Base-by-base conservation (phyloP, 2,329 filamentous ascomycete genomes). In the Fusarium xyrophilum region DNA sequence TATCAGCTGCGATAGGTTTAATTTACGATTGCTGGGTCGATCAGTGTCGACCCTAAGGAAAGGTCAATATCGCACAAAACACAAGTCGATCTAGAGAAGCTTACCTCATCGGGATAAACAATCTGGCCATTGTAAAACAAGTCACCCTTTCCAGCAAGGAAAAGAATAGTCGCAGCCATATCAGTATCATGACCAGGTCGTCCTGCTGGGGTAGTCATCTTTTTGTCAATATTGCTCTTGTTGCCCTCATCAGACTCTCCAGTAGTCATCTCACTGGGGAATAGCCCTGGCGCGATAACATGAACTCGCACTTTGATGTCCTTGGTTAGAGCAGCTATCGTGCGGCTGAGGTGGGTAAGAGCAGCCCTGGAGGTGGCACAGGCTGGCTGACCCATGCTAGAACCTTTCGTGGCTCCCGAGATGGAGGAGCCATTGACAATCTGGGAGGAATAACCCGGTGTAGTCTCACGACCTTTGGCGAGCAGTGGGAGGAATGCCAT, bases 41-140 rank as follows among this genome's bases (percentile, higher is more conserved):
- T 27, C 3, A 63, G 17, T 1, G 17, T 35, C 0, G 53, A 48
- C 1, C 60, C 60, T 63, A 7, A 12, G 5, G 1, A 3, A 19
- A 5, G 4, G 10, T 63, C 14, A 63, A 12, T 27, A 15, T 1
- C 3, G 1, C 3, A 7, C 1, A 1, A 10, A 9, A 11, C 2
- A 21, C 1, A 33, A 7, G 6, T 3, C 1, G 2, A n/a, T 2
- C 1, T 1, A 15, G 0, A 10, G 0, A n/a, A 7, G 6, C 47
- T 42, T 38, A 38, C 60, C 60, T 43, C 60, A 0, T 63, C 60
- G 0, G 50, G 60, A 14, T 63, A 63, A 0, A 63, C 58, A 13
- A 63, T 63, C 7, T 63, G 60, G 0, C 60, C 58, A 3, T 56
- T 63, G 2, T 63, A 63, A 10, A 63, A 63, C 5, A 63, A n/a